Evolutionary conservation across 2,329 filamentous ascomycete species (phyloP).

Genomic region (Chrysoporthe cubensis): DNA sequence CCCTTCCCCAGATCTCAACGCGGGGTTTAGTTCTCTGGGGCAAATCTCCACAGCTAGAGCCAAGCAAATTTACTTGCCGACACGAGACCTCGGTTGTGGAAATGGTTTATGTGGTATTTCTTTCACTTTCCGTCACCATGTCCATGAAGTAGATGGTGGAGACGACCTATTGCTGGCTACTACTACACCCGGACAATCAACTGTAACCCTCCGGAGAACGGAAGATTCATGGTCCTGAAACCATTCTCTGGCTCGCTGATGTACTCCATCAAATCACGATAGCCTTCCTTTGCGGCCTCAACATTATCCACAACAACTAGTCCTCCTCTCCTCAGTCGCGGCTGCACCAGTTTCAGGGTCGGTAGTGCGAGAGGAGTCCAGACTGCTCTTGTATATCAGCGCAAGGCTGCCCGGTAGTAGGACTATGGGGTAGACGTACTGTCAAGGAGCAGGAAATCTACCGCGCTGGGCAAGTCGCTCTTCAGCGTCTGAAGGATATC

Average conservation of each 20-base stretch:
- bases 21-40: constrained; percentile 5
- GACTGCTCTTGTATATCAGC: constrained; percentile 28
- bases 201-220: constrained; percentile 33
- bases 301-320: constrained; percentile 48
- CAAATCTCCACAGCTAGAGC: background rate
- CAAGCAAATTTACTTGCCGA: too few species aligned
- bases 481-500: constrained; percentile 45
- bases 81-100: background rate
- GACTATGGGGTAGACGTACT: constrained; percentile 39
- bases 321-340: constrained; percentile 39
- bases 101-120: background rate
- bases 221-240: constrained; percentile 40
- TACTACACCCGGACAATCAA: constrained; percentile 28
- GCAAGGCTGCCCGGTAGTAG: background rate
- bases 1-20: constrained; percentile 15
- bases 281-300: constrained; percentile 32
- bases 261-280: constrained; percentile 46
- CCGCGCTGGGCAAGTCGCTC: constrained; percentile 25
- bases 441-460: constrained; percentile 48
- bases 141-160: background rate
- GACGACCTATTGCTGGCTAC: background rate
- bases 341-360: constrained; percentile 45
- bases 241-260: constrained; percentile 44
- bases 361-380: constrained; percentile 37
- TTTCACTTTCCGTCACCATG: background rate